phyloP scores from a whole-genome alignment of 257 asterid species.

The Gentiana macrophylla region DNA sequence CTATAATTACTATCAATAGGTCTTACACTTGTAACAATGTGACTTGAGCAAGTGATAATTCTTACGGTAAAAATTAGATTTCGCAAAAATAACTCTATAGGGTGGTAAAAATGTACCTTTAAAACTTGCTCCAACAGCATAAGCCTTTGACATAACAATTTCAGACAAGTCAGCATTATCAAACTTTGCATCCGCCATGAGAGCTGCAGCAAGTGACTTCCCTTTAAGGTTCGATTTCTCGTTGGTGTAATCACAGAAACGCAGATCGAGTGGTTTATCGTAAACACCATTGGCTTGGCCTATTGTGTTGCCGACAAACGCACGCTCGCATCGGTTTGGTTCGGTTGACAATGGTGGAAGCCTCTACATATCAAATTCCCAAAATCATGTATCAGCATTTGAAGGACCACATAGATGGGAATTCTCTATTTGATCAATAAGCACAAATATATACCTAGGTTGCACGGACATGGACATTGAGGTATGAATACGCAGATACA shows the following conservation, averaged over 20 bases:
- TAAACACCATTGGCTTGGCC: conserved; percentile 99
- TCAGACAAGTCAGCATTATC: conserved; percentile 97
- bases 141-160: conserved; percentile 94
- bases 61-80: no score
- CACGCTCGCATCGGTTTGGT: conserved; percentile 81
- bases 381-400: conserved; percentile 5
- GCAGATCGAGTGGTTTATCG: conserved; percentile 92
- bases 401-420: background rate
- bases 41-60: no score
- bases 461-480: no score
- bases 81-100: no score
- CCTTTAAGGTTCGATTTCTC: conserved; percentile 93
- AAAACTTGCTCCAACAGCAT: conserved; percentile 93
- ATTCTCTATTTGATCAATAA: no score
- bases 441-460: no score
- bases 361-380: conserved; percentile 42
- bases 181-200: conserved; percentile 90
- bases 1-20: no score
- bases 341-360: conserved; percentile 89
- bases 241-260: conserved; percentile 84
- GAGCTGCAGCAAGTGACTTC: conserved; percentile 84
- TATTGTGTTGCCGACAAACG: conserved; percentile 82
- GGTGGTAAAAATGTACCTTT: conserved; percentile 32
- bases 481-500: no score
- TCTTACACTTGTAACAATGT: no score